These are phyloP conservation scores for Ocimum tenuiflorum DNA, from an alignment of 257 asterid genomes.

Conservation along the genomic window DNA sequence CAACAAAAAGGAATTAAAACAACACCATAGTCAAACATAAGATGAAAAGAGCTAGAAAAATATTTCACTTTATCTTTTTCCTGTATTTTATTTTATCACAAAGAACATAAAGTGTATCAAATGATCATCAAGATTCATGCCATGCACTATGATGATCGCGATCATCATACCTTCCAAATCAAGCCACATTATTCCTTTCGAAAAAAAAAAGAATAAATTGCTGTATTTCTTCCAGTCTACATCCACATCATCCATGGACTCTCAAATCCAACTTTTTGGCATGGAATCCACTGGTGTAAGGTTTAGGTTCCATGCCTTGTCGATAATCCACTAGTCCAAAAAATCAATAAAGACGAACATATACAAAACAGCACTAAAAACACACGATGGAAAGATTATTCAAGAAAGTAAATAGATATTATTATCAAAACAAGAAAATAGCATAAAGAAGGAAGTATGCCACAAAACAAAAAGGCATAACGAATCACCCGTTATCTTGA, in stretches of 20 bases:
- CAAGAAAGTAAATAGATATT: slow-evolving; percentile 20
- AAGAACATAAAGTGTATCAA: slow-evolving; percentile 15
- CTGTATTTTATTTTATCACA: not conserved
- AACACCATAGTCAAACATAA: not conserved
- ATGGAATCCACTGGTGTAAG: slow-evolving; percentile 36
- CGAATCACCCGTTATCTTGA: slow-evolving; percentile 17
- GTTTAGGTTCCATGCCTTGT: slow-evolving; percentile 30
- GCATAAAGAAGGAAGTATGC: slow-evolving; percentile 25
- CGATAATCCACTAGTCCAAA: slow-evolving; percentile 23
- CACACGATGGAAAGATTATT: slow-evolving; percentile 2
- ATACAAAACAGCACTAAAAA: slow-evolving; percentile 13
- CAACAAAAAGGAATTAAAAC: not conserved
- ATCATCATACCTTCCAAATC: slow-evolving; percentile 43
- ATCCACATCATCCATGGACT: slow-evolving; percentile 38
- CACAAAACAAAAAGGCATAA: slow-evolving; percentile 12
- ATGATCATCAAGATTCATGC: slow-evolving; percentile 25
- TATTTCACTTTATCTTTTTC: not conserved
- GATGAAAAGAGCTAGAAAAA: not conserved
- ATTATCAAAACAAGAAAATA: slow-evolving; percentile 19
- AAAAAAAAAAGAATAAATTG: slow-evolving; percentile 7
- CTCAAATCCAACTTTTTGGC: slow-evolving; percentile 35
- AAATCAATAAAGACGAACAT: slow-evolving; percentile 7
- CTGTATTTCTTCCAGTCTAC: slow-evolving; percentile 14
- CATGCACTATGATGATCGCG: slow-evolving; percentile 16
- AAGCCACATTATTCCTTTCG: slow-evolving; percentile 40